These are phyloP conservation scores for Trichoderma afroharzianum DNA, from an alignment of 2,329 filamentous ascomycete species.

Conservation along the genomic window DNA sequence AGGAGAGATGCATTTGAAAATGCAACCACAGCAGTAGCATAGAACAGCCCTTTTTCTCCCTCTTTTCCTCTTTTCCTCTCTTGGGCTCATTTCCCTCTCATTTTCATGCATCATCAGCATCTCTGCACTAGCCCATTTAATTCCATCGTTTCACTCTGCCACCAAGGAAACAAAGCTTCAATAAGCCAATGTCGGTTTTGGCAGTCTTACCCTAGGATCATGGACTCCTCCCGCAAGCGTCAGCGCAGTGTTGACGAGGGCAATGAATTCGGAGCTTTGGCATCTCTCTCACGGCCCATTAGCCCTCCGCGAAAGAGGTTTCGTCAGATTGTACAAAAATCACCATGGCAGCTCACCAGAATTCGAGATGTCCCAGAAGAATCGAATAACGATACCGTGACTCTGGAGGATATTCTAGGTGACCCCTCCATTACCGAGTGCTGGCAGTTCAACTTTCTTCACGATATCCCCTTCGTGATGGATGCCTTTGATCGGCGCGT, in stretches of 20 bases:
- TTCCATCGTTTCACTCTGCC: background rate
- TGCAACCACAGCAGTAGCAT: background rate
- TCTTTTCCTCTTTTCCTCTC: background rate
- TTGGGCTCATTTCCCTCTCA: background rate
- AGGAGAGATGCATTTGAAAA: background rate
- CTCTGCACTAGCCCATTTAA: background rate
- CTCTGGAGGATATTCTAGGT: conserved; percentile 64
- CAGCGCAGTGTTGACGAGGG: conserved; percentile 22
- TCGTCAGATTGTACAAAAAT: conserved; percentile 37
- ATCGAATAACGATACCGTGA: conserved; percentile 63
- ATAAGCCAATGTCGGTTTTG: background rate
- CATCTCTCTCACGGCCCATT: conserved; percentile 38
- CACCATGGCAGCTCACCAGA: conserved; percentile 68
- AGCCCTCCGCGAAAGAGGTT: conserved; percentile 44
- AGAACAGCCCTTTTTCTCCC: background rate
- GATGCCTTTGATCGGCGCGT: conserved; percentile 51
- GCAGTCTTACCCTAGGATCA: conserved; percentile 18
- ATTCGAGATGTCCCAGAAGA: conserved; percentile 59
- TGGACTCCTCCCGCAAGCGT: conserved; percentile 34
- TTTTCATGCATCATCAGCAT: background rate
- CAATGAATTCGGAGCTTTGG: conserved; percentile 14
- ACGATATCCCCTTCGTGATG: conserved; percentile 57
- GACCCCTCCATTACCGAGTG: conserved; percentile 69
- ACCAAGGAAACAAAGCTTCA: background rate
- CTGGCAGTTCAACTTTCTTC: conserved; percentile 68